Percentiles rank a stretch among this genome's conserved stretches.
Evolutionary conservation across 805 yeast genomes (phyloP).

Genomic region (Lachancea fermentati): DNA sequence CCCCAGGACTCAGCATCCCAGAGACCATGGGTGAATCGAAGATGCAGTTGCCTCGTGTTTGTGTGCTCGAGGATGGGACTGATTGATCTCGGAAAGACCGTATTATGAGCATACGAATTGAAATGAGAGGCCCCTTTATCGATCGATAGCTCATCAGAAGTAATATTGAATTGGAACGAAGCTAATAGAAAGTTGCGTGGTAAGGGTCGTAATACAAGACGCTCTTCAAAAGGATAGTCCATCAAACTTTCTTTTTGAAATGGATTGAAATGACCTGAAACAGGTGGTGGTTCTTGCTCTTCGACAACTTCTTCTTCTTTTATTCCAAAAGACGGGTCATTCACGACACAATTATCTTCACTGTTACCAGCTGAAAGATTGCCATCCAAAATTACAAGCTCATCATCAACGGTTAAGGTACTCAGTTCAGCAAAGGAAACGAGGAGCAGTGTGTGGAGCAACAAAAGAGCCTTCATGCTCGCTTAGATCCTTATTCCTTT

Average conservation of each 20-base stretch:
- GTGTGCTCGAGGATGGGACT: conserved; percentile 70
- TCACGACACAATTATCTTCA: neutral
- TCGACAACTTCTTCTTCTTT: neutral
- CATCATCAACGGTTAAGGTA: conserved; percentile 4
- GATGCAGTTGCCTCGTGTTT: conserved; percentile 66
- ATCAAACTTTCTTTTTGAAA: conserved; percentile 2
- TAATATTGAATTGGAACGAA: conserved; percentile 62
- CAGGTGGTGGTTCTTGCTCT: neutral
- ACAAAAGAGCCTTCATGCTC: conserved; percentile 2
- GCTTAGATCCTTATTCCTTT: too few species aligned
- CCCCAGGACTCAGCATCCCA: conserved; percentile 94
- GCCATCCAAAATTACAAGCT: conserved; percentile 5
- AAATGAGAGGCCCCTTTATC: conserved; percentile 18
- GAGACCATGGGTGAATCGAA: conserved; percentile 89
- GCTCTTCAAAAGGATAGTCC: conserved; percentile 52
- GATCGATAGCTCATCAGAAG: conserved; percentile 42
- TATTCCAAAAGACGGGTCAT: neutral
- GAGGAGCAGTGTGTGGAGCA: conserved; percentile 1
- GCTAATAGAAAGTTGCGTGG: conserved; percentile 66
- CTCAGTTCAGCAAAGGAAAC: neutral
- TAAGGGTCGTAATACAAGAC: conserved; percentile 58
- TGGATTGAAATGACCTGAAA: too few species aligned
- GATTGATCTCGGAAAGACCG: conserved; percentile 71
- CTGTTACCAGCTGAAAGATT: conserved; percentile 5
- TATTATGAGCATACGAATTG: conserved; percentile 43